A percentile compares a stretch with the other conserved stretches of the same genome.
phyloP scores from a whole-genome alignment of 768 basidiomycete species.

The Amanita subjunquillea region DNA sequence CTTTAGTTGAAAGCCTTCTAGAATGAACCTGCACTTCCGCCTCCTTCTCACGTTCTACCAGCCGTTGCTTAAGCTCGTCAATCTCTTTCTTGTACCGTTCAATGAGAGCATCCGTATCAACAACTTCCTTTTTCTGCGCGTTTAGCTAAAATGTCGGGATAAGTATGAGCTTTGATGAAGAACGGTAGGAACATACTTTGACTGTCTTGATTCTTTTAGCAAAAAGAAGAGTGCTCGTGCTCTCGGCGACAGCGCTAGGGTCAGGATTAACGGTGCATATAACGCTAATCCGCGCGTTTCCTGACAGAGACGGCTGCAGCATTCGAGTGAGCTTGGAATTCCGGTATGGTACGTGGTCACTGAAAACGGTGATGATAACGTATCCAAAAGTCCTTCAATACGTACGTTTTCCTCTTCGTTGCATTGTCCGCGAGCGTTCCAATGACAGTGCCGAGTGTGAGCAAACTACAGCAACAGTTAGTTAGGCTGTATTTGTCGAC shows the following conservation, averaged over 20 bases:
- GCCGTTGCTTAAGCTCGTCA: conserved; percentile 70
- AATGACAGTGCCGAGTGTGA: conserved; percentile 91
- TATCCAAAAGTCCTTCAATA: not conserved
- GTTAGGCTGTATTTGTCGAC: not conserved
- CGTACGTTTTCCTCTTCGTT: conserved; percentile 60
- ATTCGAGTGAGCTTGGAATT: conserved; percentile 93
- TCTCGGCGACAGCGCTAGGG: conserved; percentile 66
- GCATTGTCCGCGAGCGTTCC: conserved; percentile 86
- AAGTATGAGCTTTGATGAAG: not conserved
- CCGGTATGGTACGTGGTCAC: conserved; percentile 89
- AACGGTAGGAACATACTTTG: conserved; percentile 32
- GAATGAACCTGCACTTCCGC: conserved; percentile 29
- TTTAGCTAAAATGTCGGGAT: conserved; percentile 37
- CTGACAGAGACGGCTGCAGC: conserved; percentile 89
- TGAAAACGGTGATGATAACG: conserved; percentile 12
- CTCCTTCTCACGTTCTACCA: conserved; percentile 62
- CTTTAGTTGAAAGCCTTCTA: conserved; percentile 40
- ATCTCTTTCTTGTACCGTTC: conserved; percentile 94
- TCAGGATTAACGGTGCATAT: conserved; percentile 95
- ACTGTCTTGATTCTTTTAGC: conserved; percentile 89
- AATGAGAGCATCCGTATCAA: conserved; percentile 89
- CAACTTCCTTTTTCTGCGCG: conserved; percentile 88
- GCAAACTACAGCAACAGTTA: conserved; percentile 39
- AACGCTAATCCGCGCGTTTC: conserved; percentile 92
- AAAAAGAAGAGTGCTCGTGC: conserved; percentile 81